These are phyloP conservation scores for Plectosphaerella sp. DNA, from an alignment of 2,329 filamentous ascomycete species.

Conservation along the genomic window DNA sequence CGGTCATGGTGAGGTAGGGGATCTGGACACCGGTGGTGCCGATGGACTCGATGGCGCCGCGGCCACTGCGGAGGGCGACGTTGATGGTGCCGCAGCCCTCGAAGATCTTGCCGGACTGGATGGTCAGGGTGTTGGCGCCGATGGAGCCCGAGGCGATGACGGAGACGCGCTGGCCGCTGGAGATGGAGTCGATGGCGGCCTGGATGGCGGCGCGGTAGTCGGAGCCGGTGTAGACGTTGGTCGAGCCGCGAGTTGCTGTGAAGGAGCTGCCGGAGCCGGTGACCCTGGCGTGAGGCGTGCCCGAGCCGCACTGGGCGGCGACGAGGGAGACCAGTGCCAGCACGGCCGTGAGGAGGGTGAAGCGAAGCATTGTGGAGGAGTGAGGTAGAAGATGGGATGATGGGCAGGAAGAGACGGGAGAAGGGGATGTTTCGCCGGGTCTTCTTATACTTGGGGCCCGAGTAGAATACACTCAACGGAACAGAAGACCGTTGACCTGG, in stretches of 20 bases:
- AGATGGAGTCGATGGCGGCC: constrained; percentile 46
- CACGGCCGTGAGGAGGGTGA: constrained; percentile 30
- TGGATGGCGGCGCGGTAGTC: constrained; percentile 52
- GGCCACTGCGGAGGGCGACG: constrained; percentile 31
- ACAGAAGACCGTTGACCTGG: no score
- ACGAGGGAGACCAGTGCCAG: constrained; percentile 34
- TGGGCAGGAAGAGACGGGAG: not conserved
- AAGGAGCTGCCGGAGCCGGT: constrained; percentile 41
- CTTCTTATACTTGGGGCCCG: no score
- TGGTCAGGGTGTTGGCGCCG: constrained; percentile 45
- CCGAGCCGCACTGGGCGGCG: constrained; percentile 42
- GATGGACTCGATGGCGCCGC: constrained; percentile 49
- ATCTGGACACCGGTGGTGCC: constrained; percentile 45
- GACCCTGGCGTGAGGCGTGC: constrained; percentile 38
- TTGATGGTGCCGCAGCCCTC: constrained; percentile 56
- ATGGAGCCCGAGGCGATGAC: constrained; percentile 52
- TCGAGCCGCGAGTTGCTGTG: constrained; percentile 37
- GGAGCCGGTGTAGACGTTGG: constrained; percentile 43
- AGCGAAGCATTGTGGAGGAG: constrained; percentile 38
- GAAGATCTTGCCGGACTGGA: constrained; percentile 50
- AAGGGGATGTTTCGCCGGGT: no score
- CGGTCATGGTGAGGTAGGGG: constrained; percentile 53
- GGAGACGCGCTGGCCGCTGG: constrained; percentile 45
- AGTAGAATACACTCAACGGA: no score
- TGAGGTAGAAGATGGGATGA: constrained; percentile 41